These are phyloP conservation scores for Populus trichocarpa DNA, from an alignment of 441 rosid species.

Conservation along the genomic window DNA sequence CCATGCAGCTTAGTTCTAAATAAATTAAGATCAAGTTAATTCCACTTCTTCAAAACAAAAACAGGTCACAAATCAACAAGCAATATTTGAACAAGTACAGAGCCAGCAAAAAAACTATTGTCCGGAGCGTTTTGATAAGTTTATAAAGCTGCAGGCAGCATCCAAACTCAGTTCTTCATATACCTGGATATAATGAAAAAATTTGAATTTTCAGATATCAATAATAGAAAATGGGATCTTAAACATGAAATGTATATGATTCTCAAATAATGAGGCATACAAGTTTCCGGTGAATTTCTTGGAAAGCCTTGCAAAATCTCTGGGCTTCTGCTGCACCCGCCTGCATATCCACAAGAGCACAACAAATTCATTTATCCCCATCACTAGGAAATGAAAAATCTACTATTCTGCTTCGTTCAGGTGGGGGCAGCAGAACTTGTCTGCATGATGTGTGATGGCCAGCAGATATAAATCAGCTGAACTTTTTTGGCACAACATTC, in stretches of 20 bases:
- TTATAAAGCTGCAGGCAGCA: conserved; percentile 52
- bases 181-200: conserved; percentile 35
- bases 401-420: background rate
- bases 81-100: background rate
- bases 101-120: conserved; percentile 12
- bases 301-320: no score
- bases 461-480: no score
- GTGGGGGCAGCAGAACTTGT: background rate
- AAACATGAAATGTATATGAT: no score
- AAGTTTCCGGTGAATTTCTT: no score
- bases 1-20: background rate
- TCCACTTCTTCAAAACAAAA: background rate
- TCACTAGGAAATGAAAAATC: background rate
- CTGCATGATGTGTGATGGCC: background rate
- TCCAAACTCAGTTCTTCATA: conserved; percentile 57
- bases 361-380: background rate
- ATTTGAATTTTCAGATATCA: background rate
- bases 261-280: no score
- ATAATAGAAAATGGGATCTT: background rate
- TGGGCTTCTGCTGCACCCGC: no score
- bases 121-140: conserved; percentile 24
- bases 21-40: background rate
- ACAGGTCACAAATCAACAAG: background rate
- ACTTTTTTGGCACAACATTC: background rate
- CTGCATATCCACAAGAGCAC: background rate